A percentile compares a stretch with the other conserved stretches of the same genome.
These are phyloP conservation scores for Saxophila tyrrhenica DNA, from an alignment of 495 filamentous ascomycete genomes.

Conservation along the genomic window DNA sequence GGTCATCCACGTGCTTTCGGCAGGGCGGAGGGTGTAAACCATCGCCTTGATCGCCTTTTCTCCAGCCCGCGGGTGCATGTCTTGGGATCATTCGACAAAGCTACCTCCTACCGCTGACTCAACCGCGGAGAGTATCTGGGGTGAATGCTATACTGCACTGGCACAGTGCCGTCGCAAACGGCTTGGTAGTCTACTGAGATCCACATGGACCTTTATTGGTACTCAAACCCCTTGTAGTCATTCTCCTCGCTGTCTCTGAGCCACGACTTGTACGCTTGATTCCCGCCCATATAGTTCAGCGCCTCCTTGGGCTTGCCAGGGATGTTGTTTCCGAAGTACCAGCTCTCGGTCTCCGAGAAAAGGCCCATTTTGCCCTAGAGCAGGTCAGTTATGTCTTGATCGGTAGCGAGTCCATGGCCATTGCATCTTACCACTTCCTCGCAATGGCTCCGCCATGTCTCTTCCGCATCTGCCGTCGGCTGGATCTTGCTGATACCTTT, in stretches of 20 bases:
- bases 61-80: no score
- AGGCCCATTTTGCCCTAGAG: slow-evolving; percentile 15
- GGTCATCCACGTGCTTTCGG: no score
- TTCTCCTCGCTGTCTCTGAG: background rate
- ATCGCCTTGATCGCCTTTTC: no score
- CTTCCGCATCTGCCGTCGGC: slow-evolving; percentile 14
- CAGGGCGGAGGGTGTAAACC: no score
- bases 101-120: no score
- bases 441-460: slow-evolving; percentile 19
- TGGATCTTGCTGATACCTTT: slow-evolving; percentile 15
- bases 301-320: slow-evolving; percentile 22
- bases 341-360: slow-evolving; percentile 18
- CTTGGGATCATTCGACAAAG: no score
- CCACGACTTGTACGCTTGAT: slow-evolving; percentile 16
- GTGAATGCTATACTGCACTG: no score
- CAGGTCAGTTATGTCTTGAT: background rate
- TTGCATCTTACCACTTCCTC: background rate
- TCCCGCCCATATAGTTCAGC: slow-evolving; percentile 19
- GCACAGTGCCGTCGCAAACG: no score
- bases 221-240: background rate
- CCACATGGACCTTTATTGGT: no score
- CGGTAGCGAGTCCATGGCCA: background rate
- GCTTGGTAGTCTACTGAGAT: no score
- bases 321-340: slow-evolving; percentile 23
- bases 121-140: no score